Percentiles rank a stretch among this genome's conserved stretches.
Evolutionary conservation across 2,329 filamentous ascomycete species (phyloP).

Genomic region (Penicillium sp.): DNA sequence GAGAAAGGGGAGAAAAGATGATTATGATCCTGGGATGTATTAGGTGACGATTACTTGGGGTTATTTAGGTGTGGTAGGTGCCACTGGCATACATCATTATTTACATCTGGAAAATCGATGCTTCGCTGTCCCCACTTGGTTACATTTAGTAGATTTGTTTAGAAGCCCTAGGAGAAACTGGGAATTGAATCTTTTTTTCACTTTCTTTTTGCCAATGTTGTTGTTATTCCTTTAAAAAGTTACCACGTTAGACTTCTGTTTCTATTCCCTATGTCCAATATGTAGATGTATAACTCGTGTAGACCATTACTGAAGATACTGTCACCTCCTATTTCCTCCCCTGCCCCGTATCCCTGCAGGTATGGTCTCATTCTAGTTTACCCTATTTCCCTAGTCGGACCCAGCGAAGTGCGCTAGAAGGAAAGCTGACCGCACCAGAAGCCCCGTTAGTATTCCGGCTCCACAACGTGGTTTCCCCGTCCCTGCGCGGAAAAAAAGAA

Average conservation of each 20-base stretch:
- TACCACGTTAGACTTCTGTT: neutral
- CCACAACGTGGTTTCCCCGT: conserved; percentile 33
- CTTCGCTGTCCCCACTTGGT: conserved; percentile 1
- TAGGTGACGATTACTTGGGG: conserved; percentile 2
- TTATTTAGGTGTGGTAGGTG: conserved; percentile 29
- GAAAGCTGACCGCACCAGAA: conserved; percentile 33
- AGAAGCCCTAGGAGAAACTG: conserved; percentile 1
- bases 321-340: neutral
- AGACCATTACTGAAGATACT: neutral
- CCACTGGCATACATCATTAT: conserved; percentile 21
- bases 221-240: neutral
- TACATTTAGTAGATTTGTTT: neutral
- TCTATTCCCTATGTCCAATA: neutral
- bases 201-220: neutral
- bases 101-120: conserved; percentile 7
- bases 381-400: conserved; percentile 19
- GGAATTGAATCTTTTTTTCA: conserved; percentile 8
- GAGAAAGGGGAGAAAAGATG: conserved; percentile 6
- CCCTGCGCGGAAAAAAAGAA: conserved; percentile 20
- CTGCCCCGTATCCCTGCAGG: conserved; percentile 1
- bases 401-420: conserved; percentile 27
- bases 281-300: neutral
- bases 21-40: conserved; percentile 1
- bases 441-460: conserved; percentile 29
- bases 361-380: conserved; percentile 7